These are phyloP conservation scores for Saccharomycopsis phalli DNA, from an alignment of 1,139 yeast genomes.

Conservation along the genomic window DNA sequence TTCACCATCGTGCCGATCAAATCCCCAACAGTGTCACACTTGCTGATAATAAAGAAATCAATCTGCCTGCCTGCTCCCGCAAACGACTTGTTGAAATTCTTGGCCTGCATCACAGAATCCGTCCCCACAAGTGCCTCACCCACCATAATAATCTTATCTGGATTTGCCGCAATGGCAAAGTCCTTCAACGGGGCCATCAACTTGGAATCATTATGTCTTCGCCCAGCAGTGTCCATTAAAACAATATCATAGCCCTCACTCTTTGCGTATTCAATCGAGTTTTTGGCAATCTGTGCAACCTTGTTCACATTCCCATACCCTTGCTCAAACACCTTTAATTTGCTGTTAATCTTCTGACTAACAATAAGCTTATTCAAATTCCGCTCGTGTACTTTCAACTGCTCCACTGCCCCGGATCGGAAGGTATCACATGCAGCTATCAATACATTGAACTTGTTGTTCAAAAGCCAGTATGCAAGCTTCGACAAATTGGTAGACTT, in stretches of 20 bases:
- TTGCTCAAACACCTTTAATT: constrained; percentile 75
- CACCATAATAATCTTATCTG: constrained; percentile 95
- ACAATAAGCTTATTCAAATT: constrained; percentile 60
- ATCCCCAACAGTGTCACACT: constrained; percentile 97
- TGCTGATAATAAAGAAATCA: constrained; percentile 88
- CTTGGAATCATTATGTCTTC: constrained; percentile 92
- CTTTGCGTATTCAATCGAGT: constrained; percentile 74
- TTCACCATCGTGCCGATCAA: constrained; percentile 95
- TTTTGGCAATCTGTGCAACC: constrained; percentile 90
- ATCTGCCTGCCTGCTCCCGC: constrained; percentile 64
- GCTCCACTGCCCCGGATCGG: constrained; percentile 97
- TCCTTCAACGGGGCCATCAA: constrained; percentile 94
- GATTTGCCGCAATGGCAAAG: constrained; percentile 92
- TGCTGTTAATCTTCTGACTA: constrained; percentile 28
- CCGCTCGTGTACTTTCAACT: constrained; percentile 84
- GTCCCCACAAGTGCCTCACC: constrained; percentile 98
- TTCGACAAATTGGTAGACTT: constrained; percentile 93
- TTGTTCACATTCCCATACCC: constrained; percentile 95
- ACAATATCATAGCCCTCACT: constrained; percentile 71
- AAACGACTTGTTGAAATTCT: constrained; percentile 85
- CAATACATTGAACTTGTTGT: constrained; percentile 76
- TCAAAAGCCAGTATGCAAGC: constrained; percentile 90
- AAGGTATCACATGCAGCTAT: constrained; percentile 98
- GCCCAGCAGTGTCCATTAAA: constrained; percentile 93
- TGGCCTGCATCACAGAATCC: constrained; percentile 93